Conservation (phyloP, 208 protist genomes). For the Wallacemonas rigidus region DNA sequence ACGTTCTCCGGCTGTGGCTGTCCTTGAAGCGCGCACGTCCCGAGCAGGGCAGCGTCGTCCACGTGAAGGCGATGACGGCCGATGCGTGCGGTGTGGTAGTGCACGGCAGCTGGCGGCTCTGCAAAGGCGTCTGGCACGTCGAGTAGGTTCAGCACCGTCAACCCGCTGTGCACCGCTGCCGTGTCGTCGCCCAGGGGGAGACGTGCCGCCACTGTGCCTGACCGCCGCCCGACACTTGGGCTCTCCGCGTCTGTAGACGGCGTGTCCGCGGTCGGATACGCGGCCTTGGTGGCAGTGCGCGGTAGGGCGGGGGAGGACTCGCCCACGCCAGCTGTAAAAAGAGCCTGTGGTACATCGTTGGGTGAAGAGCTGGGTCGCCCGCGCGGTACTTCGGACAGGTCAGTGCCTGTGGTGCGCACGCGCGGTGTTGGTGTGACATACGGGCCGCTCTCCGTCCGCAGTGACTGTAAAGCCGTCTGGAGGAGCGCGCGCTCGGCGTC, state of each 20-base stretch:
- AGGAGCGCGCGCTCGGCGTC: slow-evolving; percentile 46
- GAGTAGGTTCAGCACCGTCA: slow-evolving; percentile 15
- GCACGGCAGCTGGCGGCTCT: slow-evolving; percentile 3
- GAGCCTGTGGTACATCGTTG: not conserved
- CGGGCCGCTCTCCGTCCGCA: slow-evolving; percentile 13
- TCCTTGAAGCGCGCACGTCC: slow-evolving; percentile 2
- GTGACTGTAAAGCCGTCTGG: slow-evolving; percentile 40
- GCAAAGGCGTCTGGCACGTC: not conserved
- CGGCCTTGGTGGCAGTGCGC: not conserved
- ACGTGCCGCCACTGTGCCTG: slow-evolving; percentile 25
- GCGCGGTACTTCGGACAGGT: not conserved
- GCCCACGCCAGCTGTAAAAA: not conserved
- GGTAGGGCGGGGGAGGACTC: not conserved
- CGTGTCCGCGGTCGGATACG: no score
- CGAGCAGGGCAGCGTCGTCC: slow-evolving; percentile 13
- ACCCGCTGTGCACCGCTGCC: not conserved
- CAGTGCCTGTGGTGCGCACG: slow-evolving; percentile 4
- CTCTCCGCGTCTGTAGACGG: no score
- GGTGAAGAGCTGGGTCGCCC: slow-evolving; percentile 10
- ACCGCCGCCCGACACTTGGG: slow-evolving; percentile 9
- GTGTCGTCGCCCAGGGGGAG: not conserved
- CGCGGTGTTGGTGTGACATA: slow-evolving; percentile 14
- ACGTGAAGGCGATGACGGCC: slow-evolving; percentile 33
- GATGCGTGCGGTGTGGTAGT: slow-evolving; percentile 31
- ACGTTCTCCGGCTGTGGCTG: no score